Base-by-base conservation (phyloP, 805 yeast species). In the Candida lessepsii region DNA sequence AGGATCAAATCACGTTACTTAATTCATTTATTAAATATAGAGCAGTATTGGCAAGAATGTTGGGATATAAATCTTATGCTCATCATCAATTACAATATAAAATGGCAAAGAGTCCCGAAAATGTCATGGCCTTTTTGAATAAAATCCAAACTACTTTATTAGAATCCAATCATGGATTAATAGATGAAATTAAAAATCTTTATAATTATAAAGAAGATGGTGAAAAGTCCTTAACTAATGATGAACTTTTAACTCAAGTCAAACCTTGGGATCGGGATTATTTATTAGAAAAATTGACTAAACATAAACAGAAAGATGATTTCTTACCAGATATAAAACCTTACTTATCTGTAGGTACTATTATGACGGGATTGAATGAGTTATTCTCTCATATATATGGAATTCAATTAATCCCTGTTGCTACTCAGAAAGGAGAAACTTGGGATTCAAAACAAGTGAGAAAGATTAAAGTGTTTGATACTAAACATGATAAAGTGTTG, bases 241-340 rank as follows among this genome's bases (percentile, higher is more conserved):
- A 51, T 20, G 71, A 73, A 16, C 61, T 79, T 2, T 57, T 76
- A 4, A 61, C 61, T 7, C 58, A 60, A 9, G 71, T 89, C 23
- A 75, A 79, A 44, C 96, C 96, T 1, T 93, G 98, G 98, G 98
- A 93, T 60, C 74, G 96, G 45, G 96, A 89, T 47, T 90, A 75
- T 44, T 48, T 75, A 18, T 50, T 67, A 25, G 41, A 49, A 4
- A 53, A 58, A 35, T 43, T 52, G 6, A 57, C 49, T 34, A 21
- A 16, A 13, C 37, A 33, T 14, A 16, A 21, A 8, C 44, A 37
- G 16, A 9, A 35, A 29, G 16, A 39, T 36, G 52, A 51, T 13
- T 44, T 47, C 15, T 19, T 35, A 1, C 72, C 70, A 29, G 76
- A 75, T 41, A 76, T 88, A n/a, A 71, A 81, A 20, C 71, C 80